Evolutionary conservation across 2,329 filamentous ascomycete genomes (phyloP).

Genomic region (Venturia asperata): DNA sequence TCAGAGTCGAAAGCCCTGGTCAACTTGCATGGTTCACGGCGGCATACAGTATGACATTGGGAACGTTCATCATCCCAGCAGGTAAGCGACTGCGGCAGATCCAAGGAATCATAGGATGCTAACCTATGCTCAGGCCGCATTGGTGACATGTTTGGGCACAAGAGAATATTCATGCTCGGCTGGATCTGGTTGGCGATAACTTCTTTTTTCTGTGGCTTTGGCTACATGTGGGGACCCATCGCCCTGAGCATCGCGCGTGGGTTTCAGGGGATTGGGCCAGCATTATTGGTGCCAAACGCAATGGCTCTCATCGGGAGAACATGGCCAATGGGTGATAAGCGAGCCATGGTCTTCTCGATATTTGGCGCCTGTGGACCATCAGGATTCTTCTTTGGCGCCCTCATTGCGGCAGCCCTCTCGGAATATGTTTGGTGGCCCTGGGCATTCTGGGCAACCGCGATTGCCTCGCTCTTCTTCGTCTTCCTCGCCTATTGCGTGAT

Average conservation of each 20-base stretch:
- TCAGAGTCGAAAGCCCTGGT: slow-evolving; percentile 25
- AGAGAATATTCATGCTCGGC: slow-evolving; percentile 31
- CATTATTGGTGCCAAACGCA: slow-evolving; percentile 20
- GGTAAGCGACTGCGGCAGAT: slow-evolving; percentile 8
- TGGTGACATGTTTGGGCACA: slow-evolving; percentile 35
- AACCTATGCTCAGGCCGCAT: slow-evolving; percentile 27
- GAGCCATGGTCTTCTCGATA: slow-evolving; percentile 17
- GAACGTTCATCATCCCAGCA: slow-evolving; percentile 35
- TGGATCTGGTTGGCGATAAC: slow-evolving; percentile 33
- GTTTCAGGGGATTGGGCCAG: slow-evolving; percentile 41
- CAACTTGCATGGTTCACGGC: slow-evolving; percentile 52
- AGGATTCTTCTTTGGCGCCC: slow-evolving; percentile 19
- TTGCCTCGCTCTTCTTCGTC: slow-evolving; percentile 25
- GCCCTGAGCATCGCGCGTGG: slow-evolving; percentile 48
- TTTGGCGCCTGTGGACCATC: slow-evolving; percentile 19
- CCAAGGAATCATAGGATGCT: neutral
- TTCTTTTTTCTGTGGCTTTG: slow-evolving; percentile 33
- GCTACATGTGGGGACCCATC: slow-evolving; percentile 36
- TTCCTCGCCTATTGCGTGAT: slow-evolving; percentile 26
- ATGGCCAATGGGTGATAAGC: slow-evolving; percentile 18
- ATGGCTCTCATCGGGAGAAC: slow-evolving; percentile 21
- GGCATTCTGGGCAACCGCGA: slow-evolving; percentile 29
- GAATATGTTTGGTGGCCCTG: slow-evolving; percentile 28
- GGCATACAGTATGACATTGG: slow-evolving; percentile 46
- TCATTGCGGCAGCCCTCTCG: slow-evolving; percentile 15